phyloP scores from a whole-genome alignment of 352 stramenopile species.

The Blastocystis sp. region DNA sequence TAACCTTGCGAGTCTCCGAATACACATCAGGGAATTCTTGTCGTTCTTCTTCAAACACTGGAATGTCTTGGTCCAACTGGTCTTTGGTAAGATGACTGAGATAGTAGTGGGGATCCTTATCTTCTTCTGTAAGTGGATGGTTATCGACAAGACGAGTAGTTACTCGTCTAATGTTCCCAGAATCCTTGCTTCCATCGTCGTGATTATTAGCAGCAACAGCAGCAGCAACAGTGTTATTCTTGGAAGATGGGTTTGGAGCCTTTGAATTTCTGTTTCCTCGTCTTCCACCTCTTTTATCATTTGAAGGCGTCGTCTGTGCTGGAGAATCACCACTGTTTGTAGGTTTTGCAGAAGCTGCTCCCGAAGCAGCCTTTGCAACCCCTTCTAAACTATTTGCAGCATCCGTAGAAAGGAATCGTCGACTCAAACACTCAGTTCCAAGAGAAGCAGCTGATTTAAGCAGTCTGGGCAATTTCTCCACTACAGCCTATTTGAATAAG shows the following conservation, averaged over 20 bases:
- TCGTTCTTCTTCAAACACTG: background rate
- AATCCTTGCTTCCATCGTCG: background rate
- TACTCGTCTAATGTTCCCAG: background rate
- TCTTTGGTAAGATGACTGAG: background rate
- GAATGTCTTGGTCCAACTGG: background rate
- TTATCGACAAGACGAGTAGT: slow-evolving; percentile 6
- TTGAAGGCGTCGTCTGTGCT: background rate
- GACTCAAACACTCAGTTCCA: background rate
- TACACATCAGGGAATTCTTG: background rate
- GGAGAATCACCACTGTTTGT: background rate
- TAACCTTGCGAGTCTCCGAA: background rate
- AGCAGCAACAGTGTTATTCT: background rate
- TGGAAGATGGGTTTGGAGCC: background rate
- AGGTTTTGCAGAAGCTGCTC: background rate
- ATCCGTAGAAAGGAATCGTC: slow-evolving; percentile 7
- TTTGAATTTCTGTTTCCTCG: background rate
- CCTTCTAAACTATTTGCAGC: background rate
- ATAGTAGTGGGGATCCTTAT: background rate
- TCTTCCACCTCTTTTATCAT: background rate
- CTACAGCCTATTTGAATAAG: background rate
- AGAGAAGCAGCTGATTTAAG: background rate
- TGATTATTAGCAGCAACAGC: background rate
- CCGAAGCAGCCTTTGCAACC: background rate
- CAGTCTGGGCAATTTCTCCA: background rate
- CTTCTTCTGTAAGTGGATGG: background rate